A percentile compares a stretch with the other conserved stretches of the same genome.
phyloP scores from a whole-genome alignment of 352 stramenopile species.

The Phytophthora uliginosa region DNA sequence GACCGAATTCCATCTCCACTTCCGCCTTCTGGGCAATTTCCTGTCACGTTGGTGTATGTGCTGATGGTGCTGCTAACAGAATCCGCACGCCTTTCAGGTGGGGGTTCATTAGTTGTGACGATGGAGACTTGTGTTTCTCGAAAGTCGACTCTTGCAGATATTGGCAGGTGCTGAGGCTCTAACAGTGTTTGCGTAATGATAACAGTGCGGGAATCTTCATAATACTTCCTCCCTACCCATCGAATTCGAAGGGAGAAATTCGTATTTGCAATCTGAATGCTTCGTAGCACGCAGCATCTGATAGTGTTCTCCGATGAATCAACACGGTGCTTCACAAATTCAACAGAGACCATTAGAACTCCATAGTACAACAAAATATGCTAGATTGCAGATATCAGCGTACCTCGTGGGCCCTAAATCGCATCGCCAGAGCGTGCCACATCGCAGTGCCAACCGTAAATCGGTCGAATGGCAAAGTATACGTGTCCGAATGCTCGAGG shows the following conservation, averaged over 20 bases:
- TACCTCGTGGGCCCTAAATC: conserved; percentile 26
- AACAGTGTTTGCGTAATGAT: conserved; percentile 18
- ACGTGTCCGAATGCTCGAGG: conserved; percentile 20
- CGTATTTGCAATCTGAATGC: conserved; percentile 7
- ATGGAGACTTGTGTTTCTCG: conserved; percentile 33
- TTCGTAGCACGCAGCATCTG: conserved; percentile 16
- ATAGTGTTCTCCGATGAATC: conserved; percentile 14
- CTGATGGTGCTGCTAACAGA: conserved; percentile 1
- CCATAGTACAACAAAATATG: not conserved
- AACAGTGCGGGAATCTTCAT: conserved; percentile 12
- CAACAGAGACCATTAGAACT: not conserved
- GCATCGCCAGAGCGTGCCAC: conserved; percentile 16
- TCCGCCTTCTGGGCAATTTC: conserved; percentile 2
- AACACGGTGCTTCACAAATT: conserved; percentile 3
- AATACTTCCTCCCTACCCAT: conserved; percentile 24
- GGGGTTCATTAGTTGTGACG: not conserved
- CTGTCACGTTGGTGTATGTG: conserved; percentile 17
- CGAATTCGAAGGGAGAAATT: conserved; percentile 21
- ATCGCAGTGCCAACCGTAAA: conserved; percentile 3
- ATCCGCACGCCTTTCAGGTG: not conserved
- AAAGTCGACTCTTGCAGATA: conserved; percentile 9
- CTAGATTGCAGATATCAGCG: not conserved
- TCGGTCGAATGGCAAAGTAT: conserved; percentile 23
- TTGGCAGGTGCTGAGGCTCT: conserved; percentile 14
- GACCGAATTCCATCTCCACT: conserved; percentile 18